These are phyloP conservation scores for Penicilliopsis zonata DNA, from an alignment of 495 filamentous ascomycete genomes.

Conservation along the genomic window DNA sequence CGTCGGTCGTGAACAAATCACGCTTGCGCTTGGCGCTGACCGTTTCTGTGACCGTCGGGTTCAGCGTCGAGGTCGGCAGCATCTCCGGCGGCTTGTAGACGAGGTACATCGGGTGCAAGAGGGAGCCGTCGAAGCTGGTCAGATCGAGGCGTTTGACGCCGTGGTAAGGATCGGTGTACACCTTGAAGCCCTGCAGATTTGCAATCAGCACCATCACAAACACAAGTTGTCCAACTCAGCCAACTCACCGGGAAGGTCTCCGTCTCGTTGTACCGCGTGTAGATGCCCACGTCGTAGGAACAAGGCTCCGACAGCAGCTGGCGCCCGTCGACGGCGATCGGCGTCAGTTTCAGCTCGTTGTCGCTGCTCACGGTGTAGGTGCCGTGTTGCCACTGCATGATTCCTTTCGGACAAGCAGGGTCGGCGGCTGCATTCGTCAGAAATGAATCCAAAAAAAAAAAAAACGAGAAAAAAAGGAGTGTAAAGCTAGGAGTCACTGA, in stretches of 20 bases:
- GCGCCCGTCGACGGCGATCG: conserved; percentile 58
- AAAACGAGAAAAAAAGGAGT: too few species aligned
- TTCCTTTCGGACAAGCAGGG: conserved; percentile 53
- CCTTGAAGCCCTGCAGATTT: conserved; percentile 42
- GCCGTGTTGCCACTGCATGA: conserved; percentile 76
- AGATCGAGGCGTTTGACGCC: conserved; percentile 54
- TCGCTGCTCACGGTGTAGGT: conserved; percentile 41
- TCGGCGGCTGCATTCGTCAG: conserved; percentile 33
- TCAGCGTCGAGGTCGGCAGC: conserved; percentile 60
- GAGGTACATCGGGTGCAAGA: conserved; percentile 64
- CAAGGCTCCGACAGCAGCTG: conserved; percentile 63
- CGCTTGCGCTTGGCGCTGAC: conserved; percentile 20
- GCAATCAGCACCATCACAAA: conserved; percentile 10
- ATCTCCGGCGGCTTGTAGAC: conserved; percentile 58
- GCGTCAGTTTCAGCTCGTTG: conserved; percentile 47
- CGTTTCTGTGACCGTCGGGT: conserved; percentile 35
- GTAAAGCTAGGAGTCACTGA: conserved; percentile 34
- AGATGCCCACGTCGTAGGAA: conserved; percentile 33
- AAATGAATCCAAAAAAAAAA: too few species aligned
- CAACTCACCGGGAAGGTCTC: conserved; percentile 38
- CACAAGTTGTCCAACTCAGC: background rate
- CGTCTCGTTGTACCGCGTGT: conserved; percentile 58
- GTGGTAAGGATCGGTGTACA: conserved; percentile 50
- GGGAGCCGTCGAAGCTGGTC: conserved; percentile 50
- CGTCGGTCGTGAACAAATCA: conserved; percentile 9